A percentile compares a stretch with the other conserved stretches of the same genome.
Conservation (phyloP, 2,329 filamentous ascomycete species). For the Apiospora phragmitis region DNA sequence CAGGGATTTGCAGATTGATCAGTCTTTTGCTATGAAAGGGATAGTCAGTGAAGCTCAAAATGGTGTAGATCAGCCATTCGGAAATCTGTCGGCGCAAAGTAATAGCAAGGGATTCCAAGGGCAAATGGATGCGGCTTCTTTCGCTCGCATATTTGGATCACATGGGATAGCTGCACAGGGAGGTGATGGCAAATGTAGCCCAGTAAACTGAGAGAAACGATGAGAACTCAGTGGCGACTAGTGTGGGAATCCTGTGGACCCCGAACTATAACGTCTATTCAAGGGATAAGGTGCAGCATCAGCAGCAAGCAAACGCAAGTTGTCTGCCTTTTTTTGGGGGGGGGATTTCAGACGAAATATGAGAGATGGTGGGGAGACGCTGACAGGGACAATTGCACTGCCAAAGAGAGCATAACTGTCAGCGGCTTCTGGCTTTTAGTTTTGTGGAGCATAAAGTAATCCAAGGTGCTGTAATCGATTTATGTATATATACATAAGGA, state of each 20-base stretch:
- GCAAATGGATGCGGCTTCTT: slow-evolving; percentile 19
- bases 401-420: too few relatives aligned
- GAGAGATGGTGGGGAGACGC: background rate
- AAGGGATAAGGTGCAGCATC: background rate
- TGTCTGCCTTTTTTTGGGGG: background rate
- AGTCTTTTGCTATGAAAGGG: slow-evolving; percentile 17
- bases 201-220: background rate
- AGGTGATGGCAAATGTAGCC: background rate
- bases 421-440: too few relatives aligned
- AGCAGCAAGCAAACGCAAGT: background rate
- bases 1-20: slow-evolving; percentile 16
- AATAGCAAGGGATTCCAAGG: slow-evolving; percentile 19
- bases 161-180: background rate
- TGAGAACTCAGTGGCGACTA: background rate
- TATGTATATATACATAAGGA: background rate
- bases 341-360: background rate
- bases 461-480: background rate
- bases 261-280: background rate
- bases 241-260: background rate
- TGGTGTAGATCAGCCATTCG: slow-evolving; percentile 17
- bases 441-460: background rate
- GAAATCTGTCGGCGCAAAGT: background rate
- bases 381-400: background rate
- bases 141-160: slow-evolving; percentile 14
- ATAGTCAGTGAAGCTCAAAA: slow-evolving; percentile 17